Evolutionary conservation across 495 filamentous ascomycete species (phyloP).

Genomic region (Podospora conica): DNA sequence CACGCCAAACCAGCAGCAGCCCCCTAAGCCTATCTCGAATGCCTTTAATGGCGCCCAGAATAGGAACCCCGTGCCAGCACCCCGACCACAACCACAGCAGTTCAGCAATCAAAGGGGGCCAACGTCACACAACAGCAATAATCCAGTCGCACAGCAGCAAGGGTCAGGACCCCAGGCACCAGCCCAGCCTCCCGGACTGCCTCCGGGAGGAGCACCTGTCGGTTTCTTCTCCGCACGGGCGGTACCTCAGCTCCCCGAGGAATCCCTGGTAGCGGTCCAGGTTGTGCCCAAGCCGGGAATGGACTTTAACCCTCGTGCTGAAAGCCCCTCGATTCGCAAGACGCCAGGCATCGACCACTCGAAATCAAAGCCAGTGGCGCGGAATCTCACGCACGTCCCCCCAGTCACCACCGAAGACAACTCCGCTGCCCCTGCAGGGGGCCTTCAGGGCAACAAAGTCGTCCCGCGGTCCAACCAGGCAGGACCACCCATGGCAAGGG

Average conservation of each 20-base stretch:
- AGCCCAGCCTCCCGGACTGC: conserved; percentile 14
- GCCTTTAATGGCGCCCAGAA: conserved; percentile 19
- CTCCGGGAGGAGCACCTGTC: conserved; percentile 15
- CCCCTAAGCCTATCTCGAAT: conserved; percentile 12
- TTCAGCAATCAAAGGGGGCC: conserved; percentile 24
- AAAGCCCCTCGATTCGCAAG: conserved; percentile 82
- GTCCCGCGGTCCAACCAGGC: conserved; percentile 1
- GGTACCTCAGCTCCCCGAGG: conserved; percentile 40
- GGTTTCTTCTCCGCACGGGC: conserved; percentile 73
- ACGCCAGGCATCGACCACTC: conserved; percentile 84
- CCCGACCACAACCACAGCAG: conserved; percentile 21
- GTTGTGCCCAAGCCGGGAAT: conserved; percentile 42
- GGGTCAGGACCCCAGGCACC: conserved; percentile 14
- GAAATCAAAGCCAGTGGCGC: conserved; percentile 59
- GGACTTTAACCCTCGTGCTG: conserved; percentile 72
- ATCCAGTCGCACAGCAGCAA: conserved; percentile 19
- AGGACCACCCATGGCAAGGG: conserved; percentile 20
- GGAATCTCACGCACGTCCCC: conserved; percentile 37
- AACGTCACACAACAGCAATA: conserved; percentile 19
- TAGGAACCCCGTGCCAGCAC: neutral
- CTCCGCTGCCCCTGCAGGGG: neutral
- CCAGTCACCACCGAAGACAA: conserved; percentile 15
- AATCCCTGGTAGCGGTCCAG: conserved; percentile 28
- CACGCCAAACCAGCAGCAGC: conserved; percentile 33
- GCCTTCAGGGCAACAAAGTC: neutral